phyloP scores from a whole-genome alignment of 1,139 yeast genomes.

The Blastobotrys serpentis region DNA sequence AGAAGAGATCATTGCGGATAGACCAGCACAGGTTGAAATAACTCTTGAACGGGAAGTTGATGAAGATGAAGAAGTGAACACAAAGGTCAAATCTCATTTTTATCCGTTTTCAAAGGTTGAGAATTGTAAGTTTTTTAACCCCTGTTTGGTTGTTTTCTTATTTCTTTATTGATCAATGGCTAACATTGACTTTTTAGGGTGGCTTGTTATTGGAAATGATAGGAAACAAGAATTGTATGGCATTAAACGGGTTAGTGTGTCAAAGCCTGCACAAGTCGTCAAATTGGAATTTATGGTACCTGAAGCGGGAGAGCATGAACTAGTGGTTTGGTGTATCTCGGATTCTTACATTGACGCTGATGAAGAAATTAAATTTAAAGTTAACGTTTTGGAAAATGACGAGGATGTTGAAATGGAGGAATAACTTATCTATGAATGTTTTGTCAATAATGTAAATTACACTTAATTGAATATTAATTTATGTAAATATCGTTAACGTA shows the following conservation, averaged over 20 bases:
- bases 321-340: constrained; percentile 83
- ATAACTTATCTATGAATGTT: too few species aligned
- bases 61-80: constrained; percentile 62
- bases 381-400: constrained; percentile 44
- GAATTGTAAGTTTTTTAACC: constrained; percentile 32
- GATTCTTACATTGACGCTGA: constrained; percentile 92
- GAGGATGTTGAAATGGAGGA: constrained; percentile 27
- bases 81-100: constrained; percentile 51
- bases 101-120: constrained; percentile 67
- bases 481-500: too few species aligned
- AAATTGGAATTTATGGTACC: constrained; percentile 60
- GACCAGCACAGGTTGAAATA: constrained; percentile 50
- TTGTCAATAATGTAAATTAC: too few species aligned
- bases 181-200: constrained; percentile 38
- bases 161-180: too few species aligned
- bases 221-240: constrained; percentile 63
- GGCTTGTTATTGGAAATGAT: constrained; percentile 80
- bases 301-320: constrained; percentile 55
- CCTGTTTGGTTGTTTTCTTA: too few species aligned
- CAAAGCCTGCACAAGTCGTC: constrained; percentile 53
- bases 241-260: constrained; percentile 62
- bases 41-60: constrained; percentile 66
- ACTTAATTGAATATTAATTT: background rate
- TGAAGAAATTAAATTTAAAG: constrained; percentile 62
- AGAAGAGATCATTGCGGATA: constrained; percentile 44